Evolutionary conservation across 2,329 filamentous ascomycete species (phyloP), one percentile per base, ranked within the genome.

Genomic region (Esteya vermicola): DNA sequence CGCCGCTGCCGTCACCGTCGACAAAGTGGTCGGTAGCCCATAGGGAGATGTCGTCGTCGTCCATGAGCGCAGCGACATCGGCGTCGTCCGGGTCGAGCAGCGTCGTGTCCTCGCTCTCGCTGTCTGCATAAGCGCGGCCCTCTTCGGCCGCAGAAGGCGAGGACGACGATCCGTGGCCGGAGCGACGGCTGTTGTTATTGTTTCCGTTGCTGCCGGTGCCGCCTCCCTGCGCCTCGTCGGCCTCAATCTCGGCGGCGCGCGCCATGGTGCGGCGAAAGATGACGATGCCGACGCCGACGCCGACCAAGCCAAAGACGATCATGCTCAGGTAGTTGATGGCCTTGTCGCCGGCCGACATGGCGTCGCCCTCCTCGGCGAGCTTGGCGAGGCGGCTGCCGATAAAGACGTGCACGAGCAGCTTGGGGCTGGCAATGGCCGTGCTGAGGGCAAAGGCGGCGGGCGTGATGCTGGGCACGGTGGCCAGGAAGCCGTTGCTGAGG

Each of bases 401-500:
- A 61, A 95, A 98, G 50, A 93, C 76, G 55, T 93, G 85, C 38
- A 98, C 78, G 43, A 96, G 67, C 16, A 98, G 67, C 54, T 96
- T 98, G 7, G 91, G 91, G 13, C 70, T 76, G 10, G 86, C 78
- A 14, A 89, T 63, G 3, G 84, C 79, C 0, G 89, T 96, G 6
- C 91, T 89, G 34, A 86, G 57, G 25, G 78, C 79, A 61, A 93
- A 96, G 35, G 73, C 73, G 44, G 70, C 57, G 31, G 83, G 82
- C 20, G 78, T 72, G 26, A 98, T 84, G 25, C 82, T 93, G 3
- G 88, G 88, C 45, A 98, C 88, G 1, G 91, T 96, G 23, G 85
- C 85, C 41, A 98, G 75, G 45, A 93, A 93, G 38, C 86, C 91
- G 55, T 98, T 98, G 54, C 83, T 88, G 49, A 96, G 65, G 39